These are phyloP conservation scores for Cucurbita ficifolia DNA, from an alignment of 306 rosid species.

Conservation along the genomic window DNA sequence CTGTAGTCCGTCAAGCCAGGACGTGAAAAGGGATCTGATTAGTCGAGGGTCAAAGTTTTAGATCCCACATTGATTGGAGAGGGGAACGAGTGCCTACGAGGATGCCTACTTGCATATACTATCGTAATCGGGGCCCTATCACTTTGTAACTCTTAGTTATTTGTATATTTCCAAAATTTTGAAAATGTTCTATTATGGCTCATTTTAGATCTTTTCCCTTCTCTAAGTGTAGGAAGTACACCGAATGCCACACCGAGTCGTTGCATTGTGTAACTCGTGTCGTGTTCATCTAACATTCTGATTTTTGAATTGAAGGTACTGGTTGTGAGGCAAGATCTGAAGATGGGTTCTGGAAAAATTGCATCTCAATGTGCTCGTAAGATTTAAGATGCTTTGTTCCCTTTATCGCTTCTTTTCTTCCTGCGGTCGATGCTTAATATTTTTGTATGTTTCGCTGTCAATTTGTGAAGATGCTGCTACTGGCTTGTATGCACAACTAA, in stretches of 20 bases:
- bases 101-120: background rate
- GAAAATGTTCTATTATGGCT: background rate
- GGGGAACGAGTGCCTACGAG: too few relatives aligned
- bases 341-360: constrained; percentile 84
- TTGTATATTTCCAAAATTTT: background rate
- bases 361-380: constrained; percentile 99
- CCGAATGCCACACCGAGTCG: background rate
- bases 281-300: background rate
- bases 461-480: constrained; percentile 76
- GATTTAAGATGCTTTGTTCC: constrained; percentile 16
- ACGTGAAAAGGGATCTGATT: background rate
- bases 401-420: background rate
- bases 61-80: too few relatives aligned
- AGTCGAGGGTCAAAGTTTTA: background rate
- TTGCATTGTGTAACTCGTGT: background rate
- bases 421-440: background rate
- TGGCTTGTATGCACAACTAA: constrained; percentile 65
- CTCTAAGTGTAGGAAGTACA: background rate
- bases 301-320: constrained; percentile 30
- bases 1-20: background rate
- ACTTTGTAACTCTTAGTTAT: background rate
- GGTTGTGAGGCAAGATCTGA: constrained; percentile 78
- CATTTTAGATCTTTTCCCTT: background rate
- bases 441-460: background rate
- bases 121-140: background rate